Evolutionary conservation across 805 yeast genomes (phyloP).

Genomic region (Candida xiaguanensis): DNA sequence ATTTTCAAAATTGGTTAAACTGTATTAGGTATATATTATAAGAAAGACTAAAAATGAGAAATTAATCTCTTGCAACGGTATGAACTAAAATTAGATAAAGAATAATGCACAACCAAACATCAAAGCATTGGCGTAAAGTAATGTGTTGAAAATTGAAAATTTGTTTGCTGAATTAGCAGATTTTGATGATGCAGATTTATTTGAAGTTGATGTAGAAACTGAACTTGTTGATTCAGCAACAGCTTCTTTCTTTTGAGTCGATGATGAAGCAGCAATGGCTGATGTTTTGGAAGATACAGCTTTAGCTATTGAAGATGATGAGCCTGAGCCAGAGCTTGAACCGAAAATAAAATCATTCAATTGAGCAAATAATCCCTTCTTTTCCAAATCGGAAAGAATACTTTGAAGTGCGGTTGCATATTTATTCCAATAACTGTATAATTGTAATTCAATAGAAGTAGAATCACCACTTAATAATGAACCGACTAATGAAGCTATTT

Average conservation of each 20-base stretch:
- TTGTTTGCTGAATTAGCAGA: slow-evolving; percentile 7
- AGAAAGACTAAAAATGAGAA: slow-evolving; percentile 1
- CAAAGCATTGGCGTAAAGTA: slow-evolving; percentile 18
- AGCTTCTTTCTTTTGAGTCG: slow-evolving; percentile 2
- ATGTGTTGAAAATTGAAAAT: slow-evolving; percentile 11
- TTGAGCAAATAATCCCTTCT: slow-evolving; percentile 33
- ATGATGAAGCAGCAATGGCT: slow-evolving; percentile 8
- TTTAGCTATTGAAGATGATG: slow-evolving; percentile 8
- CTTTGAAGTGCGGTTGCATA: slow-evolving; percentile 28
- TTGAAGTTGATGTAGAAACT: neutral
- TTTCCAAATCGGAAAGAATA: slow-evolving; percentile 31
- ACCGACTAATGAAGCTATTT: slow-evolving; percentile 17
- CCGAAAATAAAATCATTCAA: slow-evolving; percentile 34
- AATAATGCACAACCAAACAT: slow-evolving; percentile 21
- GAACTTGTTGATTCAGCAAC: neutral
- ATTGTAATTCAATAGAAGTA: slow-evolving; percentile 15
- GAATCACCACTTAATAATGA: slow-evolving; percentile 12
- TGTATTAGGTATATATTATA: neutral
- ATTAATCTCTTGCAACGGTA: neutral
- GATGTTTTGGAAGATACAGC: slow-evolving; percentile 3
- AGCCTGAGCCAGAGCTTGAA: slow-evolving; percentile 12
- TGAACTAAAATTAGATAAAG: slow-evolving; percentile 10
- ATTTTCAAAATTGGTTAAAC: too few species aligned
- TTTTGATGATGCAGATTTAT: slow-evolving; percentile 7
- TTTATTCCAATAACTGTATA: slow-evolving; percentile 16